Percentiles rank a stretch among this genome's conserved stretches.
These are phyloP conservation scores for Fusarium penzigii DNA, from an alignment of 2,329 filamentous ascomycete species.

Conservation along the genomic window DNA sequence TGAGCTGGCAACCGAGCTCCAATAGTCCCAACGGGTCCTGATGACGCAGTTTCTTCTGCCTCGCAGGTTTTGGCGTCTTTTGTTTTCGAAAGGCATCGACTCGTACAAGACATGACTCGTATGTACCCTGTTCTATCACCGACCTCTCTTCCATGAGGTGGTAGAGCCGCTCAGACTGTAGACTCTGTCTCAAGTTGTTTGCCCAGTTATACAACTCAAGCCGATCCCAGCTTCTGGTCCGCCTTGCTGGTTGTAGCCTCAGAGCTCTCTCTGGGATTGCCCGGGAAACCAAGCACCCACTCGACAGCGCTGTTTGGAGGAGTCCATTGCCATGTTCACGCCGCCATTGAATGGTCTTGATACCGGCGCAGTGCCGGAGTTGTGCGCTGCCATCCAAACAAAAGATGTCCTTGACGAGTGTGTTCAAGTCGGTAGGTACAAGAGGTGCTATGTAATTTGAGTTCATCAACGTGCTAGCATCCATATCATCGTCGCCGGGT, in stretches of 20 bases:
- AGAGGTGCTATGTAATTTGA: slow-evolving; percentile 86
- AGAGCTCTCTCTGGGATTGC: slow-evolving; percentile 18
- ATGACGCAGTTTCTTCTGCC: slow-evolving; percentile 34
- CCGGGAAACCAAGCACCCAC: slow-evolving; percentile 13
- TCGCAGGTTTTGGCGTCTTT: slow-evolving; percentile 5
- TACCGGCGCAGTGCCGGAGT: slow-evolving; percentile 79
- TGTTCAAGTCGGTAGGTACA: slow-evolving; percentile 69
- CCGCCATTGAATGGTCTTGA: slow-evolving; percentile 77
- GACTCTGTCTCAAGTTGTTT: slow-evolving; percentile 37
- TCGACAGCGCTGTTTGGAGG: slow-evolving; percentile 21
- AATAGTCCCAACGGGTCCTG: slow-evolving; percentile 81
- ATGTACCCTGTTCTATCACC: slow-evolving; percentile 2
- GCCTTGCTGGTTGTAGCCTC: slow-evolving; percentile 13
- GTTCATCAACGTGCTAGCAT: slow-evolving; percentile 91
- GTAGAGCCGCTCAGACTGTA: slow-evolving; percentile 34
- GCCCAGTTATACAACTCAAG: slow-evolving; percentile 41
- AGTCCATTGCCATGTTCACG: slow-evolving; percentile 31
- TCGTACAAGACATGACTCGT: slow-evolving; percentile 23
- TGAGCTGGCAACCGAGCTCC: slow-evolving; percentile 66
- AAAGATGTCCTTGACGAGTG: slow-evolving; percentile 74
- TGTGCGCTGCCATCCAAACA: slow-evolving; percentile 76
- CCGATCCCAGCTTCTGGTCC: slow-evolving; percentile 30
- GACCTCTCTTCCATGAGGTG: slow-evolving; percentile 23
- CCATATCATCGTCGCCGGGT: slow-evolving; percentile 80
- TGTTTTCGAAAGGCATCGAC: slow-evolving; percentile 3